These are phyloP conservation scores for Phyllosticta citrichinensis DNA, from an alignment of 2,329 filamentous ascomycete genomes.

Conservation along the genomic window DNA sequence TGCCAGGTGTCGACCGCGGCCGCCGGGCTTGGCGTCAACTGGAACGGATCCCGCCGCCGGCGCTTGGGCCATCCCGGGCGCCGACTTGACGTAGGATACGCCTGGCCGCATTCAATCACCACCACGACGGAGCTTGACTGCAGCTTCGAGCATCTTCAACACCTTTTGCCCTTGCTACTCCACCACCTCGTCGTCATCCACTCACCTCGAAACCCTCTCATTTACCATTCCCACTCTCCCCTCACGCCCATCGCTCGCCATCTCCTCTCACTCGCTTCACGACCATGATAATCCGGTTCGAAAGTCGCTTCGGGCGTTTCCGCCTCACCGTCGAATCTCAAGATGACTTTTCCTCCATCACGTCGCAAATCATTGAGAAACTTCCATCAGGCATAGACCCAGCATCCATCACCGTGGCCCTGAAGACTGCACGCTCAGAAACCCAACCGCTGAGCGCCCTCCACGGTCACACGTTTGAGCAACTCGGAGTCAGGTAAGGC, in stretches of 20 bases:
- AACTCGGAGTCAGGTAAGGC: conserved; percentile 46
- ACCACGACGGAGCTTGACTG: not conserved
- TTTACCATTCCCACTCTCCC: not conserved
- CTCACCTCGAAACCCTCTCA: not conserved
- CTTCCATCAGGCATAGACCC: conserved; percentile 48
- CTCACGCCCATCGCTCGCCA: not conserved
- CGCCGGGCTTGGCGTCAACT: not conserved
- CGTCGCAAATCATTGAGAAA: conserved; percentile 47
- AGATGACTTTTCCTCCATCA: conserved; percentile 56
- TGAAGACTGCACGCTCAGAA: conserved; percentile 40
- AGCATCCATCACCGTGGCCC: conserved; percentile 48
- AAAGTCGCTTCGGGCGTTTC: conserved; percentile 87
- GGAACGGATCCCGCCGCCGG: not conserved
- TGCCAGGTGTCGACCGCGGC: conserved; percentile 5
- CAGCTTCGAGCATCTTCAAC: not conserved
- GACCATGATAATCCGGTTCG: conserved; percentile 71
- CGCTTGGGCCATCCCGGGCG: not conserved
- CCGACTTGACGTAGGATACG: too few species aligned
- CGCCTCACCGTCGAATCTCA: conserved; percentile 67
- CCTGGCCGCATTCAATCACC: not conserved
- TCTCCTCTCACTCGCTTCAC: not conserved
- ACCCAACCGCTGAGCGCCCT: conserved; percentile 43
- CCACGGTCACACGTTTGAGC: conserved; percentile 44
- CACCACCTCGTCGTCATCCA: not conserved
- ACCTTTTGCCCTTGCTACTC: too few species aligned